phyloP scores from a whole-genome alignment of 1,284 basidiomycete genomes.

The Polyporus tsugae region DNA sequence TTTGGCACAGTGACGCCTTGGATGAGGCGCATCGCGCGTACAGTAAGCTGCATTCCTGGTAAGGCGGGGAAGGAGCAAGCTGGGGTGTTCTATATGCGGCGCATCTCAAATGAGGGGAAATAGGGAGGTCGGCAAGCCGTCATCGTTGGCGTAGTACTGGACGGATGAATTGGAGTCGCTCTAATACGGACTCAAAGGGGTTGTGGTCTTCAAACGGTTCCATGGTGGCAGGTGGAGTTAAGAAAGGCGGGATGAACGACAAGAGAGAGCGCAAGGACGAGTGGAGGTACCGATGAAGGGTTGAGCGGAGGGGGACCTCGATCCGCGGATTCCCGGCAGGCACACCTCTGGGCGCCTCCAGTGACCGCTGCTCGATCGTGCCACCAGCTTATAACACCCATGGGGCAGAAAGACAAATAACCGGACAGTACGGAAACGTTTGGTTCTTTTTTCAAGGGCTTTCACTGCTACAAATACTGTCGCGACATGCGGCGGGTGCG shows the following conservation, averaged over 20 bases:
- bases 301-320: not conserved
- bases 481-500: not conserved
- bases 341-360: conserved; percentile 1
- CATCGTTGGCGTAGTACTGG: not conserved
- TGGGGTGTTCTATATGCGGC: not conserved
- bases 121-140: not conserved
- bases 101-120: not conserved
- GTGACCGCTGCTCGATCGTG: too few relatives aligned
- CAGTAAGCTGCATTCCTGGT: not conserved
- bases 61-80: not conserved
- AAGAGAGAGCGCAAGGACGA: not conserved
- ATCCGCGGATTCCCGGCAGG: not conserved
- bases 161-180: conserved; percentile 46
- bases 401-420: too few relatives aligned
- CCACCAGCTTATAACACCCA: too few relatives aligned
- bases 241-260: not conserved
- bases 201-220: conserved; percentile 82
- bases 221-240: conserved; percentile 47
- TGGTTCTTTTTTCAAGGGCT: too few relatives aligned
- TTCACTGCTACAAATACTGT: not conserved
- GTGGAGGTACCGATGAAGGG: not conserved
- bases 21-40: not conserved
- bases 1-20: not conserved
- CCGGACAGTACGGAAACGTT: too few relatives aligned
- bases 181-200: conserved; percentile 75